Percentiles rank a stretch among this genome's conserved stretches.
phyloP scores from a whole-genome alignment of 2,329 filamentous ascomycete species.

The Trichophyton mentagrophytes region DNA sequence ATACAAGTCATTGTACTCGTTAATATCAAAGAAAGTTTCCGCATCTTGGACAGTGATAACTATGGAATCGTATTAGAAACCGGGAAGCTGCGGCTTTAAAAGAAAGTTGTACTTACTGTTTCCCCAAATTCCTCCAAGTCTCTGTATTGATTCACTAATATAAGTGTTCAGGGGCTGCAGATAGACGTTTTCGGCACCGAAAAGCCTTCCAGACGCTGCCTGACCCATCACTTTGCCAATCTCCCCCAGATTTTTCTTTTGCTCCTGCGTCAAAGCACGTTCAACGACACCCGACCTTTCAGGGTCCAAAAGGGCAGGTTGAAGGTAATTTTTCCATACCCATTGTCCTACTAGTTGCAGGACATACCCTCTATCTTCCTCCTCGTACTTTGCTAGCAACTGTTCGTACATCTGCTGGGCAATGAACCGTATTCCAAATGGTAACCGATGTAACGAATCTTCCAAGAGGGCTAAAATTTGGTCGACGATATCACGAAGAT shows the following conservation, averaged over 20 bases:
- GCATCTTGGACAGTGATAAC: conserved; percentile 76
- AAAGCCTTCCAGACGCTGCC: conserved; percentile 73
- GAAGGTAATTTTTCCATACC: conserved; percentile 89
- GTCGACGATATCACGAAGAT: conserved; percentile 86
- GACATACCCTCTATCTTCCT: conserved; percentile 63
- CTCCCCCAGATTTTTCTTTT: conserved; percentile 83
- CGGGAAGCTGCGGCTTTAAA: too few relatives aligned
- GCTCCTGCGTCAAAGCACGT: conserved; percentile 72
- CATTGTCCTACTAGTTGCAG: conserved; percentile 79
- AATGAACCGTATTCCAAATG: conserved; percentile 81
- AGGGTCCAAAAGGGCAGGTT: conserved; percentile 75
- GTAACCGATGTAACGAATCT: conserved; percentile 74
- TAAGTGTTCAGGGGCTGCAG: conserved; percentile 90
- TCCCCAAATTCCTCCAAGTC: conserved; percentile 61
- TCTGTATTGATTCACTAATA: conserved; percentile 68
- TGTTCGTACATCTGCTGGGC: conserved; percentile 74
- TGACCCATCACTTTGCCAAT: conserved; percentile 87
- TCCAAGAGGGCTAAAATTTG: conserved; percentile 75
- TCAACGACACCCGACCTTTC: conserved; percentile 91
- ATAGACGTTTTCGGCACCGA: conserved; percentile 90
- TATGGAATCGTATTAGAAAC: conserved; percentile 16
- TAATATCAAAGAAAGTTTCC: conserved; percentile 90
- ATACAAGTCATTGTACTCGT: conserved; percentile 97
- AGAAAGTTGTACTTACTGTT: conserved; percentile 37
- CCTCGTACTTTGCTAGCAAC: conserved; percentile 62